Base-by-base conservation (phyloP, 148 eudicot genomes). In the Cornus florida region DNA sequence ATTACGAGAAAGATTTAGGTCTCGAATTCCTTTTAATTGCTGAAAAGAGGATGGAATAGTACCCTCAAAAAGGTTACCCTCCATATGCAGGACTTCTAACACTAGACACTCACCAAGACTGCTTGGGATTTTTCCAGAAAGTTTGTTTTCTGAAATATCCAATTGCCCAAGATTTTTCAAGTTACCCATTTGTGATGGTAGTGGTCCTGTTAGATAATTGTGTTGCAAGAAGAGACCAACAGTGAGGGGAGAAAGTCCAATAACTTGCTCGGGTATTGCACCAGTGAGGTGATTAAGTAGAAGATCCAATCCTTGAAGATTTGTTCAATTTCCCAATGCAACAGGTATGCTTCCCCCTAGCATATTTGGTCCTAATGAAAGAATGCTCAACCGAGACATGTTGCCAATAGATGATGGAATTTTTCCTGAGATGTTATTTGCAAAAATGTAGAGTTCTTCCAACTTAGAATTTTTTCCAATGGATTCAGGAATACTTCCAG, bases 381-480 rank as follows among this genome's bases (percentile, higher is more conserved):
- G 38, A 14, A 65, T 62, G 19, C 70, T 33, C 35, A 33, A 33
- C 20, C 68, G 24, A 19, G 74, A 69, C 20, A 82, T 43, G 67
- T 82, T 67, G 33, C 80, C 74, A 7, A 82, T 33, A 28, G 75
- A 75, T 1, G 50, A 7, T 28, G 84, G 84, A 32, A 82, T 73
- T 53, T 23, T 10, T n/a, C 81, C 84, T 2, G 71, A n/a, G 32
- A 82, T 19, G 62, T 10, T 53, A 66, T 78, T 82, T n/a, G 2
- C 33, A 13, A 48, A 20, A n/a, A 82, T 67, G n/a, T 53, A 68
- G 16, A 77, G 14, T n/a, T 62, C 32, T 62, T 67, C 68, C 59
- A 82, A 56, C 17, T 68, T 22, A 10, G 64, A n/a, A 19, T 77
- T 64, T 56, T 72, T 24, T 14, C 84, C 84, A 57, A 82, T 67